Conservation (phyloP, 2,329 filamentous ascomycete genomes). For the Talaromyces albobiverticillius region DNA sequence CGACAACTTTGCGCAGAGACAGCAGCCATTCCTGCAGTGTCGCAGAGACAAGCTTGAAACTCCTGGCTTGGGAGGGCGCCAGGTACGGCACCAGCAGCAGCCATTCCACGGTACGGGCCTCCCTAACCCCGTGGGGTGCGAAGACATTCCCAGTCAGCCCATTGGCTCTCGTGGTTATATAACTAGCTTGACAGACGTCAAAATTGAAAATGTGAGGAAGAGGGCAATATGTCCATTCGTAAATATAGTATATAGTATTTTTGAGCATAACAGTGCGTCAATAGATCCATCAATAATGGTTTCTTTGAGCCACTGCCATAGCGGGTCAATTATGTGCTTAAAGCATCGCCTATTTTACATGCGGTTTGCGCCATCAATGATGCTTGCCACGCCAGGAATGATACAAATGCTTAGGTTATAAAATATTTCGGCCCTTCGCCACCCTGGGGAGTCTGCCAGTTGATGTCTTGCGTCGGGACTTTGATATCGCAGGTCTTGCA, state of each 20-base stretch:
- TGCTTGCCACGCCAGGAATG: no score
- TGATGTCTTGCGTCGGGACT: slow-evolving; percentile 93
- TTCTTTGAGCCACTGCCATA: no score
- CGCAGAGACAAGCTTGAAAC: background rate
- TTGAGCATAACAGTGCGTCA: no score
- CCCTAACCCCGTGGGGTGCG: slow-evolving; percentile 15
- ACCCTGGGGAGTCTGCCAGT: slow-evolving; percentile 92
- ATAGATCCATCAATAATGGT: no score
- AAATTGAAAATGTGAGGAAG: no score
- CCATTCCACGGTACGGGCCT: slow-evolving; percentile 15
- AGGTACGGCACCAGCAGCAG: background rate
- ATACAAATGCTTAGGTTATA: slow-evolving; percentile 46
- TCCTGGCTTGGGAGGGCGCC: no score
- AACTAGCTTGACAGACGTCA: no score
- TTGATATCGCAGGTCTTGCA: slow-evolving; percentile 99
- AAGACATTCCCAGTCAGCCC: background rate
- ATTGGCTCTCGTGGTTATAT: background rate
- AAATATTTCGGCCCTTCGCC: slow-evolving; percentile 71
- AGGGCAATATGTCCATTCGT: no score
- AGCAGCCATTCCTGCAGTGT: background rate
- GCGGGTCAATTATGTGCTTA: no score
- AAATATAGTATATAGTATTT: no score
- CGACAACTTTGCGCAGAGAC: background rate
- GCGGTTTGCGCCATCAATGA: no score
- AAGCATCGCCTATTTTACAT: no score